phyloP scores from a whole-genome alignment of 1,139 yeast species.

The Suhomyces maxii region DNA sequence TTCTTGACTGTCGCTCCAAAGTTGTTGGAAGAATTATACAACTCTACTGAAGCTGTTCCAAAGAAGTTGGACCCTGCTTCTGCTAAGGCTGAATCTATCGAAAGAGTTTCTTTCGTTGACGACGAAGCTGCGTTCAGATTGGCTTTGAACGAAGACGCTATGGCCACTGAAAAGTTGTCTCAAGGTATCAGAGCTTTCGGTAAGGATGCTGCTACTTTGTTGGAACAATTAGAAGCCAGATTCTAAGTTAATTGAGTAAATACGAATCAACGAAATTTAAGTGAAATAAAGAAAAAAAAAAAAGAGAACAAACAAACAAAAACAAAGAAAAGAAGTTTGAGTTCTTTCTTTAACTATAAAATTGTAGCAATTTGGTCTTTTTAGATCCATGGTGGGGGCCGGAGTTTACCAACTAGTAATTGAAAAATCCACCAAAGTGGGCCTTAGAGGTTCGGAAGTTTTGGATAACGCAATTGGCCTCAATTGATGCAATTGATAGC shows the following conservation, averaged over 20 bases:
- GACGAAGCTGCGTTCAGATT: conserved; percentile 92
- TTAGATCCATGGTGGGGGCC: no score
- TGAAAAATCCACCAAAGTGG: no score
- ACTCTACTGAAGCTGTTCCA: conserved; percentile 79
- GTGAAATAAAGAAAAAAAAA: background rate
- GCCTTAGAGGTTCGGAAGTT: no score
- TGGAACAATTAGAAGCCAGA: conserved; percentile 74
- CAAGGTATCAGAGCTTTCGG: conserved; percentile 98
- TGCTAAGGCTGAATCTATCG: conserved; percentile 49
- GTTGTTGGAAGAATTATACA: conserved; percentile 83
- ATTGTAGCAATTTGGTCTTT: no score
- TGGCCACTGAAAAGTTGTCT: conserved; percentile 97
- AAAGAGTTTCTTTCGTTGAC: conserved; percentile 78
- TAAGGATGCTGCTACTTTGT: conserved; percentile 86
- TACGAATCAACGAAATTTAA: background rate
- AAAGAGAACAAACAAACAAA: no score
- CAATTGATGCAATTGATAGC: no score
- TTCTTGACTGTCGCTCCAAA: conserved; percentile 94
- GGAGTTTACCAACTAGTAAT: no score
- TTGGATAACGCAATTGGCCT: no score
- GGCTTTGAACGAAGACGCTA: conserved; percentile 90
- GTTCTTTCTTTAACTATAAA: no score
- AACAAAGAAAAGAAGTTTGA: no score
- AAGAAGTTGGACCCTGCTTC: conserved; percentile 71
- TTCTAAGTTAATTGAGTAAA: conserved; percentile 38